Conservation (phyloP, 2,329 filamentous ascomycete species). For the Colletotrichum viniferum region DNA sequence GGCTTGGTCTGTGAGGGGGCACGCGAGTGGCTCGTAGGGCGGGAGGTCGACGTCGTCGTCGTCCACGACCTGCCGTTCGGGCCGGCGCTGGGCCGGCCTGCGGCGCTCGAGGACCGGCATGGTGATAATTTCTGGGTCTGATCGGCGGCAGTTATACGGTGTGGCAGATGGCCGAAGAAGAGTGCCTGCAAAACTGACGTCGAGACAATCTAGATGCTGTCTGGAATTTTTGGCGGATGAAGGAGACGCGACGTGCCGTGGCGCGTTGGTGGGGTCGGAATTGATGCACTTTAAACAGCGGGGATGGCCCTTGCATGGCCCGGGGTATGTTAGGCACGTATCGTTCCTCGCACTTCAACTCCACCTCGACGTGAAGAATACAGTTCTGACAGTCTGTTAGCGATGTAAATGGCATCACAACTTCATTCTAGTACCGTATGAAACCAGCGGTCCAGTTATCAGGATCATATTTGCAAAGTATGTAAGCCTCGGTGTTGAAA, state of each 20-base stretch:
- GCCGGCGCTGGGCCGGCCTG: constrained; percentile 8
- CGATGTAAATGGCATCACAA: not conserved
- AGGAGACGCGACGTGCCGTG: constrained; percentile 13
- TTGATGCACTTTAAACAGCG: not conserved
- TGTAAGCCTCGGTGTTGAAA: not conserved
- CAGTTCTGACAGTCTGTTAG: not conserved
- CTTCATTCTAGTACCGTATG: not conserved
- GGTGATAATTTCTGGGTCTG: not conserved
- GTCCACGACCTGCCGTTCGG: constrained; percentile 3
- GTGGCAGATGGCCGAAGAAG: not conserved
- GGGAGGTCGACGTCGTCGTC: constrained; percentile 40
- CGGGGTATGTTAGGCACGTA: not conserved
- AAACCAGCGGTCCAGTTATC: not conserved
- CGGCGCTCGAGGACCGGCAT: constrained; percentile 18
- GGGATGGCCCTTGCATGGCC: constrained; percentile 1
- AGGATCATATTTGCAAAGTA: not conserved
- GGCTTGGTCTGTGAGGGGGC: constrained; percentile 44
- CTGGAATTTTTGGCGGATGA: not conserved
- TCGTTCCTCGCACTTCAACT: not conserved
- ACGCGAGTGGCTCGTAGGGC: constrained; percentile 53
- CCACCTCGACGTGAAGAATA: not conserved
- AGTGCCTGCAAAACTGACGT: not conserved
- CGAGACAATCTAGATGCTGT: not conserved
- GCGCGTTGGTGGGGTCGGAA: constrained; percentile 2
- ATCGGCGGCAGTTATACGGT: no score